A percentile compares a stretch with the other conserved stretches of the same genome.
phyloP scores from a whole-genome alignment of 371 early-diverging fungal species.

The Syncephalis plumigaleata region DNA sequence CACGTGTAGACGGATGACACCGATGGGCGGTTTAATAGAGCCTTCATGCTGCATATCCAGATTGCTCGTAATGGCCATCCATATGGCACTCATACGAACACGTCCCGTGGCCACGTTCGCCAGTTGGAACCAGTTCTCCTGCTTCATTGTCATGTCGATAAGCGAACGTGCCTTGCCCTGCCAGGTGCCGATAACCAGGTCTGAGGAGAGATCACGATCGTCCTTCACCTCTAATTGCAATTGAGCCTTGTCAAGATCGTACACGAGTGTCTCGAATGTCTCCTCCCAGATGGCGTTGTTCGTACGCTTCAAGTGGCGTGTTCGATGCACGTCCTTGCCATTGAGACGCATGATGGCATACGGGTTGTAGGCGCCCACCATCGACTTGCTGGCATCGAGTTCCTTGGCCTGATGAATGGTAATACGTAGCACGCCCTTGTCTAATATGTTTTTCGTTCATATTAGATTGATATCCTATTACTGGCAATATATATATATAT shows the following conservation, averaged over 20 bases:
- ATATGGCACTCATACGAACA: conserved; percentile 23
- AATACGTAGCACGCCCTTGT: conserved; percentile 27
- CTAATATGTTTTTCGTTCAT: conserved; percentile 6
- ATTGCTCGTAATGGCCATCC: conserved; percentile 19
- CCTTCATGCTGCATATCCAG: neutral
- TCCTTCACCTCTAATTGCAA: conserved; percentile 22
- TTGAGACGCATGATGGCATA: conserved; percentile 24
- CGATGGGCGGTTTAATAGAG: conserved; percentile 34
- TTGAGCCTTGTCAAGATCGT: conserved; percentile 18
- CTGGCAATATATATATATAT: too few relatives aligned
- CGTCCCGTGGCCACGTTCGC: conserved; percentile 7
- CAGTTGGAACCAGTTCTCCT: conserved; percentile 21
- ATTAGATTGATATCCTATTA: too few relatives aligned
- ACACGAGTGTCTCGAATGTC: conserved; percentile 19
- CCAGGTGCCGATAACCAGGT: conserved; percentile 21
- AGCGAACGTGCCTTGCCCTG: conserved; percentile 14
- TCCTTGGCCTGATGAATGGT: conserved; percentile 29
- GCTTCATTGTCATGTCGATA: conserved; percentile 15
- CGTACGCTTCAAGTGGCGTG: conserved; percentile 21
- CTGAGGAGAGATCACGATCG: conserved; percentile 14
- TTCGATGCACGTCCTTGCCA: conserved; percentile 18
- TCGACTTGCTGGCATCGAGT: conserved; percentile 12
- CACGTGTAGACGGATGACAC: conserved; percentile 63
- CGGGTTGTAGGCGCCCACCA: conserved; percentile 16
- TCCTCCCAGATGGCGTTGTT: conserved; percentile 25